A percentile compares a stretch with the other conserved stretches of the same genome.
Evolutionary conservation across 768 basidiomycete species (phyloP).

Genomic region (Paxillus involutus): DNA sequence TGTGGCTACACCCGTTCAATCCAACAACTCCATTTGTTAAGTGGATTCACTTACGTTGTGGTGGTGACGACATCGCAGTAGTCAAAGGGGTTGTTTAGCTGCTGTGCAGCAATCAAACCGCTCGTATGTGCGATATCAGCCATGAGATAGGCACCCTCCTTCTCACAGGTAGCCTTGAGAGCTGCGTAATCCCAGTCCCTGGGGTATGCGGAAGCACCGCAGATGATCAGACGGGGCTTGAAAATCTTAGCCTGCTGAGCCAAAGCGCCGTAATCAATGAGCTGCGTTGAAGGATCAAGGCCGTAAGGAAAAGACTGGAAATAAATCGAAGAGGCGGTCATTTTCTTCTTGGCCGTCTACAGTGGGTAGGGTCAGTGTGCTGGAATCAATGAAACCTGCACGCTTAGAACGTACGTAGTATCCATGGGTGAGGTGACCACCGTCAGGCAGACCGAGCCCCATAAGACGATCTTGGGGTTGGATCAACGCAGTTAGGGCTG

Average conservation of each 20-base stretch:
- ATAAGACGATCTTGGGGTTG: slow-evolving; percentile 98
- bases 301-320: slow-evolving; percentile 98
- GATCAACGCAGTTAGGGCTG: slow-evolving; percentile 91
- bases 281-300: slow-evolving; percentile 76
- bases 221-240: slow-evolving; percentile 94
- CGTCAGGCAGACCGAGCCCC: slow-evolving; percentile 98
- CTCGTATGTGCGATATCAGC: slow-evolving; percentile 98
- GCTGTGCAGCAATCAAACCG: slow-evolving; percentile 90
- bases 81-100: slow-evolving; percentile 89
- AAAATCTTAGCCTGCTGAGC: slow-evolving; percentile 87
- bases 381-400: background rate
- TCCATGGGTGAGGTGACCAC: slow-evolving; percentile 96
- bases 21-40: background rate
- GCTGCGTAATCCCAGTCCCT: slow-evolving; percentile 95
- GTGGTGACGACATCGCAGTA: slow-evolving; percentile 98
- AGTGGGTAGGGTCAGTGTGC: slow-evolving; percentile 3
- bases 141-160: slow-evolving; percentile 91
- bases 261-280: slow-evolving; percentile 86
- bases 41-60: slow-evolving; percentile 66
- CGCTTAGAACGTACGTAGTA: slow-evolving; percentile 70
- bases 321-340: slow-evolving; percentile 99
- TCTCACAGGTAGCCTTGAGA: slow-evolving; percentile 78
- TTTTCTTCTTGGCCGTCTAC: slow-evolving; percentile 98
- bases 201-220: slow-evolving; percentile 98
- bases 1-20: slow-evolving; percentile 59